Conservation (phyloP, 306 rosid species). For the Argentina anserina region DNA sequence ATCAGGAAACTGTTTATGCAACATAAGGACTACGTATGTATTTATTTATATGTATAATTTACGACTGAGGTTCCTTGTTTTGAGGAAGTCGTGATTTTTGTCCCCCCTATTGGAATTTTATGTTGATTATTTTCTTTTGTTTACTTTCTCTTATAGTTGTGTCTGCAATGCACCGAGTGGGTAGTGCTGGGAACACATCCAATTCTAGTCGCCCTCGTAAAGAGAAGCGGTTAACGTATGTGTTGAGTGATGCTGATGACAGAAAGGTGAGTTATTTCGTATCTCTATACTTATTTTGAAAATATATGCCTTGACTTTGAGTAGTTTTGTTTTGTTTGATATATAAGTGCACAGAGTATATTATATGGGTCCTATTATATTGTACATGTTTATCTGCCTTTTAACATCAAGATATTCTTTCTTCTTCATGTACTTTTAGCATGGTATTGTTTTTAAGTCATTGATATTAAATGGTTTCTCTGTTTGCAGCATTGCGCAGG, state of each 20-base stretch:
- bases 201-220: constrained; percentile 87
- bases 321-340: background rate
- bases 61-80: background rate
- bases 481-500: constrained; percentile 92
- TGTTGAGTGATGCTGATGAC: constrained; percentile 76
- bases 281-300: constrained; percentile 13
- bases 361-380: background rate
- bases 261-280: constrained; percentile 53
- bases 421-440: background rate
- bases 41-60: background rate
- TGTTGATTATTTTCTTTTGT: background rate
- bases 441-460: background rate
- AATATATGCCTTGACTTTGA: background rate
- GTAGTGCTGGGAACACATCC: constrained; percentile 83
- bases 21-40: background rate
- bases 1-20: background rate
- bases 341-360: background rate
- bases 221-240: constrained; percentile 91
- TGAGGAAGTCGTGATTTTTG: background rate
- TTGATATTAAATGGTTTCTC: constrained; percentile 28
- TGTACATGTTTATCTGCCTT: background rate
- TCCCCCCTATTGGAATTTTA: background rate
- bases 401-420: background rate
- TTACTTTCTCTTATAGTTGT: constrained; percentile 24
- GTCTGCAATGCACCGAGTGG: constrained; percentile 97